Conservation (phyloP, 352 stramenopile genomes). For the Globisporangium parvum region DNA sequence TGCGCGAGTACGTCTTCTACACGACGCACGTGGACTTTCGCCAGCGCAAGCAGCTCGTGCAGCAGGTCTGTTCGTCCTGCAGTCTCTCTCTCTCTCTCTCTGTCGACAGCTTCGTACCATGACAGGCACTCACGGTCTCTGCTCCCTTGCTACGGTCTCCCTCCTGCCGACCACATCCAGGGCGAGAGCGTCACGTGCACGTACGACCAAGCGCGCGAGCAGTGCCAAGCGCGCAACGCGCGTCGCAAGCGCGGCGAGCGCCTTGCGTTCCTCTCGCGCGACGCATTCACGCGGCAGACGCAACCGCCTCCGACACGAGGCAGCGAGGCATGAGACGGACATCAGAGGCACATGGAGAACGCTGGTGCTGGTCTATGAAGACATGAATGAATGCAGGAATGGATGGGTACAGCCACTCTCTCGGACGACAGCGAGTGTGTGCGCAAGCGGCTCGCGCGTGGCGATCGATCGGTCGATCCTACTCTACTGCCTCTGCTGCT, state of each 20-base stretch:
- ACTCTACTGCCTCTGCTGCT: too few species aligned
- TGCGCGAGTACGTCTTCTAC: slow-evolving; percentile 58
- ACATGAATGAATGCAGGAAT: neutral
- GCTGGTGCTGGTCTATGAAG: neutral
- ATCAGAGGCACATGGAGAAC: neutral
- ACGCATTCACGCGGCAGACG: slow-evolving; percentile 22
- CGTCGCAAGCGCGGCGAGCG: slow-evolving; percentile 41
- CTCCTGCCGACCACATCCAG: too few species aligned
- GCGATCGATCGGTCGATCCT: too few species aligned
- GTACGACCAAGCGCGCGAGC: slow-evolving; percentile 44
- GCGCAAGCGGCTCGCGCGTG: too few species aligned
- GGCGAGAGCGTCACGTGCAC: slow-evolving; percentile 34
- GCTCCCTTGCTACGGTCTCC: too few species aligned
- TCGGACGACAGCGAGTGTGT: too few species aligned
- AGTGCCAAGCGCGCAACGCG: slow-evolving; percentile 41
- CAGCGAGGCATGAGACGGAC: neutral
- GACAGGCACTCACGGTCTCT: too few species aligned
- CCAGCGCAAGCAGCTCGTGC: slow-evolving; percentile 42
- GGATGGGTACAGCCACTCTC: neutral
- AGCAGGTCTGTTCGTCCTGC: slow-evolving; percentile 31
- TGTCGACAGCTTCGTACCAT: too few species aligned
- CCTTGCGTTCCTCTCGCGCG: slow-evolving; percentile 33
- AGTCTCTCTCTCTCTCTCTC: neutral
- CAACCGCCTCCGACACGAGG: slow-evolving; percentile 11
- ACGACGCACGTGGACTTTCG: slow-evolving; percentile 49